Evolutionary conservation across 768 basidiomycete species (phyloP).

Genomic region (Floccularia luteovirens): DNA sequence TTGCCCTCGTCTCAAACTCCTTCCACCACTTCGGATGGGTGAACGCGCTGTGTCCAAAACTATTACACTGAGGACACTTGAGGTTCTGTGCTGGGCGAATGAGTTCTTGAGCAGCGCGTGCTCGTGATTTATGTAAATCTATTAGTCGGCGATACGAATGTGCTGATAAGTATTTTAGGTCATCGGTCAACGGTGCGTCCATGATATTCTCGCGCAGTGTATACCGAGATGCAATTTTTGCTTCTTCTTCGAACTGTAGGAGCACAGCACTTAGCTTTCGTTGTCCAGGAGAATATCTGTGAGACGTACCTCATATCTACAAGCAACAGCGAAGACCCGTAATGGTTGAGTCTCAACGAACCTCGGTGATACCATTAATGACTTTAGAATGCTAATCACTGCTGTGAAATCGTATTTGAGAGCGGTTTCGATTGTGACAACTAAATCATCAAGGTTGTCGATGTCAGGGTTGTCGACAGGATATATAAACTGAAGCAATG

Average conservation of each 20-base stretch:
- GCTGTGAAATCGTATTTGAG: conserved; percentile 56
- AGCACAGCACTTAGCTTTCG: background rate
- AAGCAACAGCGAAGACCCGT: conserved; percentile 67
- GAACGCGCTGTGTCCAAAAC: conserved; percentile 29
- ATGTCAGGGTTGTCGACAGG: conserved; percentile 49
- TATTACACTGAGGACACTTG: conserved; percentile 66
- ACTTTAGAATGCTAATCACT: conserved; percentile 40
- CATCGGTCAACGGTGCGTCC: conserved; percentile 50
- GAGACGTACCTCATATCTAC: conserved; percentile 46
- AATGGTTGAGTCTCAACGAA: conserved; percentile 45
- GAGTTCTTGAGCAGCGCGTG: conserved; percentile 37
- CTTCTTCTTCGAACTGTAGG: conserved; percentile 38
- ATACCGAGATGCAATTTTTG: conserved; percentile 48
- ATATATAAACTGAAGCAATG: conserved; percentile 55
- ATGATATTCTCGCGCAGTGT: conserved; percentile 49
- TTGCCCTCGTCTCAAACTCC: conserved; percentile 50
- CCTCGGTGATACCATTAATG: conserved; percentile 37
- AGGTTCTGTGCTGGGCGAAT: conserved; percentile 23
- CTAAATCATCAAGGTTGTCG: conserved; percentile 43
- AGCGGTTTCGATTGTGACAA: conserved; percentile 43
- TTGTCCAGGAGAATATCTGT: background rate
- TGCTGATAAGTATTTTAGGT: conserved; percentile 61
- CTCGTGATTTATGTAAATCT: conserved; percentile 48
- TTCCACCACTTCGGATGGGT: conserved; percentile 63
- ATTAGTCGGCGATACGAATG: conserved; percentile 61